Conservation (phyloP, 2,329 filamentous ascomycete species). For the Onygenales sp. region DNA sequence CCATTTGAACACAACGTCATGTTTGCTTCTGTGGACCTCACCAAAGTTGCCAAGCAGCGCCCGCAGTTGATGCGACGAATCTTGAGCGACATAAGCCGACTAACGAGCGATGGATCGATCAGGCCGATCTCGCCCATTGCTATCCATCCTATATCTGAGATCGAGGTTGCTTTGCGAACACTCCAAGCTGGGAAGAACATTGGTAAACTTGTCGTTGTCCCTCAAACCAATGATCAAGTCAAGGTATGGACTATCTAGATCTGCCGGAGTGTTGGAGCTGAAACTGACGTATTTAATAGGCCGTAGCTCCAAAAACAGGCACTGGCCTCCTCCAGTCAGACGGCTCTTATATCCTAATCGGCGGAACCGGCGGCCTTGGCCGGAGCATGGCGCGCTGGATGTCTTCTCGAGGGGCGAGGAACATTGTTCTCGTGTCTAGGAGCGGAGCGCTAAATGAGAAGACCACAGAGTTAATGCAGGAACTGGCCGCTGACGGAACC, state of each 20-base stretch:
- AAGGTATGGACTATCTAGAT: background rate
- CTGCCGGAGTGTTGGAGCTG: too few species aligned
- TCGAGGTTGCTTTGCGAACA: conserved; percentile 15
- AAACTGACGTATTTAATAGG: background rate
- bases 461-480: conserved; percentile 13
- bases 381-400: conserved; percentile 42
- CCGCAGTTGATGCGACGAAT: background rate
- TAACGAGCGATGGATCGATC: background rate
- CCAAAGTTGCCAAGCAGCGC: background rate
- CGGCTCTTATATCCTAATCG: conserved; percentile 45
- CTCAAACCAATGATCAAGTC: conserved; percentile 2
- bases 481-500: conserved; percentile 2
- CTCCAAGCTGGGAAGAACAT: conserved; percentile 22
- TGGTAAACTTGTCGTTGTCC: conserved; percentile 15
- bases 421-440: conserved; percentile 45
- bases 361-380: conserved; percentile 49
- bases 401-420: conserved; percentile 37
- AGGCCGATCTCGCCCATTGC: background rate
- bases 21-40: background rate
- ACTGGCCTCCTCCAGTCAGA: conserved; percentile 10
- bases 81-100: background rate
- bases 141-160: conserved; percentile 9
- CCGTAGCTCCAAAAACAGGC: background rate
- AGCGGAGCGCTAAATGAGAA: conserved; percentile 26
- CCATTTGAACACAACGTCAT: background rate